A percentile compares a stretch with the other conserved stretches of the same genome.
Conservation (phyloP, 805 yeast species). For the Saccharomycopsis sp. region DNA sequence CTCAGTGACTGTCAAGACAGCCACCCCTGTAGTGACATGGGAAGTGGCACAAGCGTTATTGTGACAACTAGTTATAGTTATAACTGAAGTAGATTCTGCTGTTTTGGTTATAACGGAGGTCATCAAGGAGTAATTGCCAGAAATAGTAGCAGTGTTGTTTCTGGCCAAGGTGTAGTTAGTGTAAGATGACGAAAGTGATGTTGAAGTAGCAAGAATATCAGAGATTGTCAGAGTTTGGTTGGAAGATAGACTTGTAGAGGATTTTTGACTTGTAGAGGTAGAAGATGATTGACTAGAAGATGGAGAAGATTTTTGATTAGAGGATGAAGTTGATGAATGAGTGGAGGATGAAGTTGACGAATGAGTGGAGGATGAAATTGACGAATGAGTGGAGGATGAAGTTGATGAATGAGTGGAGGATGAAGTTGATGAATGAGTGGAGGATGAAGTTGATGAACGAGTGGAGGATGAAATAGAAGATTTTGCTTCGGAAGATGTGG, state of each 20-base stretch:
- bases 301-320: not conserved
- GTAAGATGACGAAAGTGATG: not conserved
- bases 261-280: not conserved
- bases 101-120: not conserved
- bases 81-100: not conserved
- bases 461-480: not conserved
- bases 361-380: not conserved
- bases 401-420: not conserved
- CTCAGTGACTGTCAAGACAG: not conserved
- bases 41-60: not conserved
- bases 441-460: not conserved
- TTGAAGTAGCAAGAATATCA: not conserved
- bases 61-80: not conserved
- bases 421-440: not conserved
- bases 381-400: not conserved
- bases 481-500: not conserved
- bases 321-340: not conserved
- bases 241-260: not conserved
- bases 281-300: not conserved
- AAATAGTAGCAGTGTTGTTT: not conserved
- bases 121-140: not conserved
- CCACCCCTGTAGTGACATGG: not conserved
- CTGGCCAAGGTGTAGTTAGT: not conserved
- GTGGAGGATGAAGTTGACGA: not conserved
- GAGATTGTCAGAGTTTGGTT: not conserved